Percentiles rank a stretch among this genome's conserved stretches.
These are phyloP conservation scores for Penicillium fuscoglaucum DNA, from an alignment of 2,329 filamentous ascomycete species.

Conservation along the genomic window DNA sequence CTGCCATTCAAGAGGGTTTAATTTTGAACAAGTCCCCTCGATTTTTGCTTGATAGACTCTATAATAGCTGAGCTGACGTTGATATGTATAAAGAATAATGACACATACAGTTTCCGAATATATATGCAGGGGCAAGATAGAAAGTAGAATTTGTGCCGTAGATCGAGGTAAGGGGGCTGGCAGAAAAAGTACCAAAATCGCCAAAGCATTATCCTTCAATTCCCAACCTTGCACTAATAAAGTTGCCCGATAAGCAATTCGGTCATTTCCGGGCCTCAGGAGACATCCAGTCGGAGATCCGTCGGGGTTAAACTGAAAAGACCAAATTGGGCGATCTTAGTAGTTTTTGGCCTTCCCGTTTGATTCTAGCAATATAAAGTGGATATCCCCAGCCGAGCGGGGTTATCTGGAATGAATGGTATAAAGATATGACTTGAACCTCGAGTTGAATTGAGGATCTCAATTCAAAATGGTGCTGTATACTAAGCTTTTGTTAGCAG, in stretches of 20 bases:
- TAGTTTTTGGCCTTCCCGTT: background rate
- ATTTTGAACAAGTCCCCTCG: background rate
- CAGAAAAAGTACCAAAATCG: background rate
- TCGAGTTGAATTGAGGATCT: background rate
- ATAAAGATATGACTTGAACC: background rate
- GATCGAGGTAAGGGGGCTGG: background rate
- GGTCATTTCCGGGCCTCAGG: background rate
- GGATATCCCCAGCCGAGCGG: background rate
- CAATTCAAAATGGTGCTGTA: background rate
- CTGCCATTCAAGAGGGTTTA: conserved; percentile 14
- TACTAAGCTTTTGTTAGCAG: background rate
- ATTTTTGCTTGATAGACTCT: background rate
- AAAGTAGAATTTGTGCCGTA: too few relatives aligned
- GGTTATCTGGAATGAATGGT: background rate
- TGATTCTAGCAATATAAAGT: background rate
- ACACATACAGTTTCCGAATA: background rate
- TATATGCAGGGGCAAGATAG: background rate
- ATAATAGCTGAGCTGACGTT: background rate
- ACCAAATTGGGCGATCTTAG: background rate
- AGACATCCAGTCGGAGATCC: background rate
- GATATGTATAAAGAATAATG: background rate
- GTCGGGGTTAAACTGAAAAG: background rate
- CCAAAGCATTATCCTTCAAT: background rate
- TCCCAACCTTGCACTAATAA: background rate
- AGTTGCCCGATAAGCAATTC: conserved; percentile 2